Evolutionary conservation across 2,329 filamentous ascomycete genomes (phyloP).

Genomic region (Pseudogymnoascus sp.): DNA sequence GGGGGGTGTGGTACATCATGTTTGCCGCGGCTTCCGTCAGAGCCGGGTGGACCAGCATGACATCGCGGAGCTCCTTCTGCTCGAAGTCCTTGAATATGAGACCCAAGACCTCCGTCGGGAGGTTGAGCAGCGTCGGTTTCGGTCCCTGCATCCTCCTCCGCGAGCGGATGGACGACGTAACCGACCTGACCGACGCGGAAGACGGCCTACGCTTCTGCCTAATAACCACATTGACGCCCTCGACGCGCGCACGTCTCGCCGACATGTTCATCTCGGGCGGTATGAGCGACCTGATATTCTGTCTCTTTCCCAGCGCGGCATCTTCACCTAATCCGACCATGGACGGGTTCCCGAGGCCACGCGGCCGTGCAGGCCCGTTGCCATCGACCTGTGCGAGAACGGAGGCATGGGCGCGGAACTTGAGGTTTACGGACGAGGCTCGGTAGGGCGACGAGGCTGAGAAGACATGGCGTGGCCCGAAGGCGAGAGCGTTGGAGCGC

Average conservation of each 20-base stretch:
- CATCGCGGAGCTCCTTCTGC: constrained; percentile 14
- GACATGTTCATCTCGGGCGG: constrained; percentile 8
- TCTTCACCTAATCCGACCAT: neutral
- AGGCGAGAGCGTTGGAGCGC: constrained; percentile 18
- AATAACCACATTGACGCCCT: neutral
- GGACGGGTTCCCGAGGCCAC: constrained; percentile 5
- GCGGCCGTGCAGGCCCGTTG: constrained; percentile 13
- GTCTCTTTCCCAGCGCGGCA: neutral
- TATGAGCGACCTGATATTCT: constrained; percentile 13
- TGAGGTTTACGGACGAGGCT: constrained; percentile 7
- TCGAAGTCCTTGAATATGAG: constrained; percentile 17
- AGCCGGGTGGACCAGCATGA: constrained; percentile 18
- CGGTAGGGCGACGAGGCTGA: constrained; percentile 11
- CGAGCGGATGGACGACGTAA: constrained; percentile 14
- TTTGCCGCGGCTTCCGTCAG: constrained; percentile 16
- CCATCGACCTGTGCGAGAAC: constrained; percentile 15
- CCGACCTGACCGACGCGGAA: constrained; percentile 15
- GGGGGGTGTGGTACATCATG: constrained; percentile 17
- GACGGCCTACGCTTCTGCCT: constrained; percentile 13
- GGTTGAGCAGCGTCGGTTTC: constrained; percentile 14
- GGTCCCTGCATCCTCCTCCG: constrained; percentile 10
- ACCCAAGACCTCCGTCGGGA: constrained; percentile 20
- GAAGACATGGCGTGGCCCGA: constrained; percentile 16
- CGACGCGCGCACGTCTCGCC: neutral
- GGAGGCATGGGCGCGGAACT: constrained; percentile 3